Conservation (phyloP, 164 flowering plant species). For the Piper betle region DNA sequence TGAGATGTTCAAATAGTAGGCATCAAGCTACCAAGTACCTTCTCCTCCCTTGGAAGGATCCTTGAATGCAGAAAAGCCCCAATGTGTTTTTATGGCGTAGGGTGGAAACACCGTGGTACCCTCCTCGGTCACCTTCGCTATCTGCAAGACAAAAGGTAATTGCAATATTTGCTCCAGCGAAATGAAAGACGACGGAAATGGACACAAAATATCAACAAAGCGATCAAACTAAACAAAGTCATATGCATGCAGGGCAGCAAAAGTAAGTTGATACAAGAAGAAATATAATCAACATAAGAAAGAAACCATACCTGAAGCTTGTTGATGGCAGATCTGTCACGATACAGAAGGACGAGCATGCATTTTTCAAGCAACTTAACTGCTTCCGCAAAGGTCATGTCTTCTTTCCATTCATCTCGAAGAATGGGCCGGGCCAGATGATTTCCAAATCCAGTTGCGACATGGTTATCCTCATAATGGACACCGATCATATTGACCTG, state of each 20-base stretch:
- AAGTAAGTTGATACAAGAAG: not conserved
- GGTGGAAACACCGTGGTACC: conserved; percentile 56
- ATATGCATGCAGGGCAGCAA: not conserved
- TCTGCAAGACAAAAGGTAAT: conserved; percentile 24
- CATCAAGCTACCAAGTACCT: conserved; percentile 66
- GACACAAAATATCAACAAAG: not conserved
- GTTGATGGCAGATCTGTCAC: conserved; percentile 94
- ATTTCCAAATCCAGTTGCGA: conserved; percentile 94
- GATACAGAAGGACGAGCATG: conserved; percentile 88
- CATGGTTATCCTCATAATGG: conserved; percentile 76
- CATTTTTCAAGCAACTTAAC: conserved; percentile 88
- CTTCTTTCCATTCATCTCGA: conserved; percentile 82
- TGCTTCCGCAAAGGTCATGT: conserved; percentile 86
- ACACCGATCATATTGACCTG: conserved; percentile 97
- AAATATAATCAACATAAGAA: not conserved
- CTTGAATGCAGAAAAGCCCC: conserved; percentile 67
- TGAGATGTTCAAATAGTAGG: too few species aligned
- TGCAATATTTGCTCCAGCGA: not conserved
- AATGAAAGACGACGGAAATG: not conserved
- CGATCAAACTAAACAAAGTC: not conserved
- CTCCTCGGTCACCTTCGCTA: conserved; percentile 74
- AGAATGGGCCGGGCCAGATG: conserved; percentile 92
- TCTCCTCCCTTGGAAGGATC: conserved; percentile 70
- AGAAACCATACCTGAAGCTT: conserved; percentile 61
- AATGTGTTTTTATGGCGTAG: conserved; percentile 67